These are phyloP conservation scores for Penicillium sp. DNA, from an alignment of 2,329 filamentous ascomycete genomes.

Conservation along the genomic window DNA sequence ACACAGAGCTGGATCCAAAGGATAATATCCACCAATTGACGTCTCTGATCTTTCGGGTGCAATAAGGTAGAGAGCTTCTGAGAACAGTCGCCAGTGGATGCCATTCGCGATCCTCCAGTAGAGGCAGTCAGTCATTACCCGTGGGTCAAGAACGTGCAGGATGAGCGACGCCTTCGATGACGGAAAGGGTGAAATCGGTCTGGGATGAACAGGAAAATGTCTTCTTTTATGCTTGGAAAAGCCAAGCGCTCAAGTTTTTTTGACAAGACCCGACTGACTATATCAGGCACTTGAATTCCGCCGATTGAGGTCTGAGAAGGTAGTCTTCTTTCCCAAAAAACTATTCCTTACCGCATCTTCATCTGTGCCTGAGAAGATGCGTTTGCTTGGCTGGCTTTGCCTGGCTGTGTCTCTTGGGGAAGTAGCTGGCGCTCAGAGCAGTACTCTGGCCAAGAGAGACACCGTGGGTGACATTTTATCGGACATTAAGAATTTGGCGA, in stretches of 20 bases:
- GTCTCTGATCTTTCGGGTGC: not conserved
- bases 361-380: slow-evolving; percentile 1
- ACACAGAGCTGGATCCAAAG: not conserved
- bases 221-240: too few species aligned
- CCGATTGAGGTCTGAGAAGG: too few species aligned
- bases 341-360: too few species aligned
- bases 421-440: slow-evolving; percentile 2
- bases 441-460: slow-evolving; percentile 8
- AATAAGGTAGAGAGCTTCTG: not conserved
- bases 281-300: too few species aligned
- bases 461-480: slow-evolving; percentile 19
- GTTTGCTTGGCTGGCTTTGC: slow-evolving; percentile 2
- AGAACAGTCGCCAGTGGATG: not conserved
- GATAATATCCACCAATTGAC: slow-evolving; percentile 6
- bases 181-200: too few species aligned
- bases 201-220: too few species aligned
- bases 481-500: slow-evolving; percentile 24
- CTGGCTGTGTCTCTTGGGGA: slow-evolving; percentile 6
- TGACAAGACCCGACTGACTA: too few species aligned
- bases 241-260: too few species aligned
- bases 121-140: slow-evolving; percentile 11
- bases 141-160: slow-evolving; percentile 8
- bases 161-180: too few species aligned
- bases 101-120: slow-evolving; percentile 4
- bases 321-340: too few species aligned